phyloP scores from a whole-genome alignment of 768 basidiomycete genomes.

The Lentinula sp. region DNA sequence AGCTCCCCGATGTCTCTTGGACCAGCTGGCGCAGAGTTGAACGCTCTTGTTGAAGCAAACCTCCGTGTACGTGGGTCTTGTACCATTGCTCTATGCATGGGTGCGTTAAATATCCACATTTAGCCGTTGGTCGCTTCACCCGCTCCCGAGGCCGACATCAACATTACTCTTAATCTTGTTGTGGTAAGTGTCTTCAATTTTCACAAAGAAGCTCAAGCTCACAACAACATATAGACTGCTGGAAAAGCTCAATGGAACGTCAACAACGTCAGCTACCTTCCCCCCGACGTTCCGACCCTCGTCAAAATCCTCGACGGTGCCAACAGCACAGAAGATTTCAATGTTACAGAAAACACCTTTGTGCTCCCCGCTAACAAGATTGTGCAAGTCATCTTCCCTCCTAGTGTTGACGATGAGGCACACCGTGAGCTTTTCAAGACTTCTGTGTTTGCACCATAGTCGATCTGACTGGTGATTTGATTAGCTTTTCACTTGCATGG shows the following conservation, averaged over 20 bases:
- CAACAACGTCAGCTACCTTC: constrained; percentile 23
- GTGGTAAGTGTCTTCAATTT: constrained; percentile 12
- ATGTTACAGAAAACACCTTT: constrained; percentile 31
- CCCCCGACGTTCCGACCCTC: constrained; percentile 19
- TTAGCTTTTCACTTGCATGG: constrained; percentile 23
- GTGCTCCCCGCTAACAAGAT: constrained; percentile 28
- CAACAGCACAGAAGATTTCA: constrained; percentile 19
- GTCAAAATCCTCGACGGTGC: constrained; percentile 30
- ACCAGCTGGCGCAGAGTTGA: constrained; percentile 2
- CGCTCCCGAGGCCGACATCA: constrained; percentile 18
- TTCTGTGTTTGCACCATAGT: not conserved
- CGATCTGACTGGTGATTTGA: not conserved
- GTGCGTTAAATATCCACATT: too few relatives aligned
- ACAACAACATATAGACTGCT: constrained; percentile 3
- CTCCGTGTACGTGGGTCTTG: constrained; percentile 7
- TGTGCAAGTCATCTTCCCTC: constrained; percentile 33
- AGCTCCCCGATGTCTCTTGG: constrained; percentile 21
- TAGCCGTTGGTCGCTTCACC: constrained; percentile 12
- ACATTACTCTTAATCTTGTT: constrained; percentile 16
- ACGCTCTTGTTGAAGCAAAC: constrained; percentile 4
- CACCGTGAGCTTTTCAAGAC: constrained; percentile 11
- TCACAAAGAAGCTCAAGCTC: not conserved
- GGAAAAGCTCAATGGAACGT: constrained; percentile 24
- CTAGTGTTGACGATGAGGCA: constrained; percentile 20
- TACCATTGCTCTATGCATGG: too few relatives aligned